Percentiles rank a stretch among this genome's conserved stretches.
Conservation (phyloP, 2,329 filamentous ascomycete genomes). For the Scedosporium dehoogii region DNA sequence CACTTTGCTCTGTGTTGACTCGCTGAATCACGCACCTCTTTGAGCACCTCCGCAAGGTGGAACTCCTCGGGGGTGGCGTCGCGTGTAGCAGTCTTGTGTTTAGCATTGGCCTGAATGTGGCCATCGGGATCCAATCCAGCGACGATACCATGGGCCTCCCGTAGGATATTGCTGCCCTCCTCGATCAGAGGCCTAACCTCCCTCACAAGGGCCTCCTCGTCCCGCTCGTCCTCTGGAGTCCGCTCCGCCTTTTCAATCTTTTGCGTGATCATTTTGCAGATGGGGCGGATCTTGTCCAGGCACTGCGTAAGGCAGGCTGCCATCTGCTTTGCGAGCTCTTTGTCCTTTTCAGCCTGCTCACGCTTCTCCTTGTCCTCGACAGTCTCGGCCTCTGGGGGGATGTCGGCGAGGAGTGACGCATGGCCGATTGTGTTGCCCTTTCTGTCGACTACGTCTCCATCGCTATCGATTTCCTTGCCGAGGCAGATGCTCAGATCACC, state of each 20-base stretch:
- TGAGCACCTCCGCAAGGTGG: constrained; percentile 72
- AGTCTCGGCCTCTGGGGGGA: constrained; percentile 31
- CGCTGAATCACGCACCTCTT: constrained; percentile 44
- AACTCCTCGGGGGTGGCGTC: constrained; percentile 77
- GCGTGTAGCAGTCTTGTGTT: constrained; percentile 64
- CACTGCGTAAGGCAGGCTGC: constrained; percentile 63
- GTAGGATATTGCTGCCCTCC: constrained; percentile 70
- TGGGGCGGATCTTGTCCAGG: constrained; percentile 72
- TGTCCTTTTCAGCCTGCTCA: constrained; percentile 53
- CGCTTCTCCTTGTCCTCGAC: constrained; percentile 48
- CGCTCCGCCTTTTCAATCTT: constrained; percentile 72
- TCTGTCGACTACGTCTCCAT: constrained; percentile 62
- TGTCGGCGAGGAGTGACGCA: constrained; percentile 54
- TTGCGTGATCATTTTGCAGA: constrained; percentile 80
- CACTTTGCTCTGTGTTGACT: neutral
- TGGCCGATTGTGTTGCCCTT: constrained; percentile 59
- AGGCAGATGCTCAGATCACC: constrained; percentile 55
- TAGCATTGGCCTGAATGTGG: constrained; percentile 73
- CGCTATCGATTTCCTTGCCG: constrained; percentile 60
- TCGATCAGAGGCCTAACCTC: constrained; percentile 83
- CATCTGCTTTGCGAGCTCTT: constrained; percentile 70
- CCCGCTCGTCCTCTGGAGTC: constrained; percentile 75
- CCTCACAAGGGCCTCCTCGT: constrained; percentile 81
- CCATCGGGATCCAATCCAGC: constrained; percentile 85
- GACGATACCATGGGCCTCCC: constrained; percentile 78